Evolutionary conservation across 148 eudicot genomes (phyloP).

Genomic region (Rhododendron williamsianum): DNA sequence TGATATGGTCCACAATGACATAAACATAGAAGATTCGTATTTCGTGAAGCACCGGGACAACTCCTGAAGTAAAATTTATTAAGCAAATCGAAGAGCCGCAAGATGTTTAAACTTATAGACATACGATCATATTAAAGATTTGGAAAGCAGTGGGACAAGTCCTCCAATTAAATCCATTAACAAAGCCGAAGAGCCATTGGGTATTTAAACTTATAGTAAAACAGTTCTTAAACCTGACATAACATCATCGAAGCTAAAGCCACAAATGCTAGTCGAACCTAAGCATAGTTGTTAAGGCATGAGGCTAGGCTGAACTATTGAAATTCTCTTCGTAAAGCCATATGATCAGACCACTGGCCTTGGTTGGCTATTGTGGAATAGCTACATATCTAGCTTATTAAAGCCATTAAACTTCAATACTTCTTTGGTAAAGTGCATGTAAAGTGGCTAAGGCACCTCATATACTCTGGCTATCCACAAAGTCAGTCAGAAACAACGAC

Average conservation of each 20-base stretch:
- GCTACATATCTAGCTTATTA: neutral
- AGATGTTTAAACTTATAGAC: neutral
- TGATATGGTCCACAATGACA: neutral
- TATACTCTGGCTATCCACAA: neutral
- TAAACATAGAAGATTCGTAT: neutral
- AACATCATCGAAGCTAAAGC: neutral
- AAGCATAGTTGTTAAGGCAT: too few species aligned
- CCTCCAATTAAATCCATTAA: neutral
- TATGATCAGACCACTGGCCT: neutral
- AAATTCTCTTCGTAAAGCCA: neutral
- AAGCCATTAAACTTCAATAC: neutral
- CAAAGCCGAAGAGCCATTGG: neutral
- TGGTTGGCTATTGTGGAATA: neutral
- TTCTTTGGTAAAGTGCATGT: neutral
- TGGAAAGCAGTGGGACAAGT: neutral
- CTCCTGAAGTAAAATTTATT: neutral
- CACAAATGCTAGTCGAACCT: neutral
- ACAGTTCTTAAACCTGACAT: neutral
- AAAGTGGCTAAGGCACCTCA: neutral
- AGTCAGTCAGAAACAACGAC: neutral
- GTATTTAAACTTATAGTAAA: neutral
- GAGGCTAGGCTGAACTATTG: neutral
- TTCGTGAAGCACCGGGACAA: neutral
- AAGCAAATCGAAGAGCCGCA: neutral
- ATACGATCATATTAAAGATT: neutral